A percentile compares a stretch with the other conserved stretches of the same genome.
These are phyloP conservation scores for Vitis rupestris DNA, from an alignment of 164 flowering plant species.

Conservation along the genomic window DNA sequence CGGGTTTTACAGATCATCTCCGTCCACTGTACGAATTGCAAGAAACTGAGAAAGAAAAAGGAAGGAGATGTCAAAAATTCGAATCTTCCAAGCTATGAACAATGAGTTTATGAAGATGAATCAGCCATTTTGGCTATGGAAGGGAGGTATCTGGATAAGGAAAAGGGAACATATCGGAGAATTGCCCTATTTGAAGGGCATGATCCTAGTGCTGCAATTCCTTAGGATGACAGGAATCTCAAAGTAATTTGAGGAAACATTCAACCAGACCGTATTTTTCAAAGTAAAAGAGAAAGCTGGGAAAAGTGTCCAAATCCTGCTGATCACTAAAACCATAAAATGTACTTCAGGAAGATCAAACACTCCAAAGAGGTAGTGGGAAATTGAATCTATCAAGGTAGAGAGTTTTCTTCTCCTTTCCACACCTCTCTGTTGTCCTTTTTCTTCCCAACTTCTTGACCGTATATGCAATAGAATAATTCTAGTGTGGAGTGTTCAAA, in stretches of 20 bases:
- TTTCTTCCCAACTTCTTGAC: not conserved
- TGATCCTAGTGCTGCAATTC: too few species aligned
- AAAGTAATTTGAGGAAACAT: not conserved
- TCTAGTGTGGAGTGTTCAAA: not conserved
- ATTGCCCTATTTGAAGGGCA: not conserved
- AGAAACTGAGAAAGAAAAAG: not conserved
- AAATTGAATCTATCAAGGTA: not conserved
- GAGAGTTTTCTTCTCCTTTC: not conserved
- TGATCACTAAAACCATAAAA: not conserved
- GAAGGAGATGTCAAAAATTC: not conserved
- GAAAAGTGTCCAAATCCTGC: not conserved
- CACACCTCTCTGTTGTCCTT: not conserved
- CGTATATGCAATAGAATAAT: not conserved
- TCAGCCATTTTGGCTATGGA: not conserved
- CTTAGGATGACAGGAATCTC: not conserved
- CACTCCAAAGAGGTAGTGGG: not conserved
- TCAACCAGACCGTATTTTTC: too few species aligned
- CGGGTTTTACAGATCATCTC: not conserved
- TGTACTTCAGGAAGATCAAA: not conserved
- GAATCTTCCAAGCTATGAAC: not conserved
- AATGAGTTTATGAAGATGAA: not conserved
- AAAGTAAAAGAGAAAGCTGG: too few species aligned
- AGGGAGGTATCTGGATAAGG: not conserved
- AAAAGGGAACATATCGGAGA: not conserved
- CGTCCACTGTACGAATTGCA: not conserved